These are phyloP conservation scores for Trichoderma lentiforme DNA, from an alignment of 2,329 filamentous ascomycete genomes.

Conservation along the genomic window DNA sequence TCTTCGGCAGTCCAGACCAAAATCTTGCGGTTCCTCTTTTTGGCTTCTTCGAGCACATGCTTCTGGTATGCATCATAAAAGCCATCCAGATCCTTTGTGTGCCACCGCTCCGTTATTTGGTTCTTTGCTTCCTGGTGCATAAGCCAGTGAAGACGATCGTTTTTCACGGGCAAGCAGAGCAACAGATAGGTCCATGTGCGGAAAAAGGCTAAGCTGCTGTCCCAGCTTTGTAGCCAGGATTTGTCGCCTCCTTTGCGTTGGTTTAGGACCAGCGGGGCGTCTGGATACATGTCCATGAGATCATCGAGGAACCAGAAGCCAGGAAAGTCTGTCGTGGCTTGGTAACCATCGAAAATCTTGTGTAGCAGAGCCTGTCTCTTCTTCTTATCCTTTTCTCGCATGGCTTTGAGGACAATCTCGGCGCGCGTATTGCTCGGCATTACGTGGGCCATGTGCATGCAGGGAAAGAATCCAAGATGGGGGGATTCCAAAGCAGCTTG, in stretches of 20 bases:
- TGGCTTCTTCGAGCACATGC: conserved; percentile 29
- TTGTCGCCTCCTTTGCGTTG: conserved; percentile 25
- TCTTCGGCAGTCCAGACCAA: conserved; percentile 32
- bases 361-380: conserved; percentile 30
- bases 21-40: conserved; percentile 28
- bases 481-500: conserved; percentile 32
- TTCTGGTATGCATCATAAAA: conserved; percentile 26
- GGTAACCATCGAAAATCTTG: conserved; percentile 32
- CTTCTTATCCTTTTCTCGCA: conserved; percentile 28
- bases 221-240: conserved; percentile 29
- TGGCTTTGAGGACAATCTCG: conserved; percentile 27
- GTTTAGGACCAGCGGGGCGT: conserved; percentile 34
- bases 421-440: conserved; percentile 25
- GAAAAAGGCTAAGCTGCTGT: conserved; percentile 30
- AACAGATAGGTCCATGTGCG: conserved; percentile 26
- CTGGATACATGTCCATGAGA: conserved; percentile 39
- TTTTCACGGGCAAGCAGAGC: conserved; percentile 26
- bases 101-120: conserved; percentile 16
- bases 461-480: conserved; percentile 28
- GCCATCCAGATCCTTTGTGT: conserved; percentile 6
- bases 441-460: conserved; percentile 35
- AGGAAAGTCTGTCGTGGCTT: conserved; percentile 31
- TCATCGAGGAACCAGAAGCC: conserved; percentile 33
- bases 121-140: conserved; percentile 21
- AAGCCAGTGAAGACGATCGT: conserved; percentile 30